These are phyloP conservation scores for Kodamaea kaohsiungensis DNA, from an alignment of 805 yeast genomes.

Conservation along the genomic window DNA sequence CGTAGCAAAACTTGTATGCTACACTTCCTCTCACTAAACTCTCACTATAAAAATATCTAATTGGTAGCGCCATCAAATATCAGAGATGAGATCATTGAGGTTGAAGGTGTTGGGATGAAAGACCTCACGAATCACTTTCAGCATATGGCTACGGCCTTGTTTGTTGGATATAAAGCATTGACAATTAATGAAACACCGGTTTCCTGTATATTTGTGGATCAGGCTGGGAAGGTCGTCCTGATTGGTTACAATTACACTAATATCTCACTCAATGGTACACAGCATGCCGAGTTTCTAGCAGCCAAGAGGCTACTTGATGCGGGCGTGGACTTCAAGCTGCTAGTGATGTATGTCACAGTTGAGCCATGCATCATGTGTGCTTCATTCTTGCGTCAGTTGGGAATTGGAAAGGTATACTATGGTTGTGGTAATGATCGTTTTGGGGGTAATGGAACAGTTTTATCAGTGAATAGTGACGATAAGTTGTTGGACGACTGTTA, in stretches of 20 bases:
- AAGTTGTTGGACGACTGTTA: conserved; percentile 36
- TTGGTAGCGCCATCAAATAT: neutral
- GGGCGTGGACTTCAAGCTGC: conserved; percentile 42
- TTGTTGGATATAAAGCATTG: conserved; percentile 65
- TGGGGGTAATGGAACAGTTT: conserved; percentile 94
- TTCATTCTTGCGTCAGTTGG: conserved; percentile 79
- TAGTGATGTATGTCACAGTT: conserved; percentile 86
- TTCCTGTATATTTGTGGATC: conserved; percentile 62
- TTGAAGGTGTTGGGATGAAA: neutral
- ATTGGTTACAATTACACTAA: conserved; percentile 87
- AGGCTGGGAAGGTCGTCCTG: conserved; percentile 55
- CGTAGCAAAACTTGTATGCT: too few species aligned
- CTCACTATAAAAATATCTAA: neutral
- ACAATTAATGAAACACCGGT: conserved; percentile 78
- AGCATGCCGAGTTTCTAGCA: conserved; percentile 92
- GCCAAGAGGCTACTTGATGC: conserved; percentile 44
- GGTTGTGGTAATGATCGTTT: conserved; percentile 95
- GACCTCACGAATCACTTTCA: conserved; percentile 24
- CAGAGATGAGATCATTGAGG: neutral
- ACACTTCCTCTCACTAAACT: too few species aligned
- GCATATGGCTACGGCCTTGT: conserved; percentile 54
- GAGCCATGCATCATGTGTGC: conserved; percentile 99
- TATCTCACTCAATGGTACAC: conserved; percentile 77
- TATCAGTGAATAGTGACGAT: conserved; percentile 43
- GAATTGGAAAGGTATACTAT: conserved; percentile 71